Base-by-base conservation (phyloP, 306 rosid species). In the Boehmeria nivea region DNA sequence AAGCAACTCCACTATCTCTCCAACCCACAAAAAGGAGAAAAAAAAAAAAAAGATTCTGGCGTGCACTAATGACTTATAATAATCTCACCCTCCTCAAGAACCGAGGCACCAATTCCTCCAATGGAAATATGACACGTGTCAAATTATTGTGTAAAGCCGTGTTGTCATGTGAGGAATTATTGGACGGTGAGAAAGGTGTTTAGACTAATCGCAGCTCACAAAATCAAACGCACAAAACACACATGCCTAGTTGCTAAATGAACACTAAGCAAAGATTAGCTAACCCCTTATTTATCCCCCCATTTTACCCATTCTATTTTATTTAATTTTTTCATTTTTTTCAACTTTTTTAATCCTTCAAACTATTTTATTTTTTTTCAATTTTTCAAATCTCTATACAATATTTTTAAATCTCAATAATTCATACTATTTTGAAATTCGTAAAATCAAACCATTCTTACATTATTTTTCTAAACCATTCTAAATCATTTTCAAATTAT, bases 141-240 rank as follows among this genome's bases (percentile, higher is more conserved):
- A 33, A 26, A 24, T 57, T 14, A 0, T 59, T 38, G 59, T 79
- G 75, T 67, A 79, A 79, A 79, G 89, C 45, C 69, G 75, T 74
- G 80, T 75, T 64, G 78, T 48, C 83, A 75, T 82, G 89, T 73
- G 87, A 77, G 71, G 52, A 78, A 76, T 81, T 70, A 74, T 77
- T 83, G 89, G 76, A 67, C 43, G 62, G 33, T 78, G 86, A 66
- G 93, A 76, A 83, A 83, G 84, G 44, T 45, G 62, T 65, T 53
- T 39, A 57, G 40, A 77, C 68, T 66, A 72, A 62, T 59, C 52
- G 54, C 31, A 38, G n/a, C 51, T 46, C 45, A 18, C 60, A 34
- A n/a, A 31, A 31, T 31, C 18, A 57, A 22, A 57, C 23, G 24
- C 42, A 52, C 34, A 25, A 8, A 16, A 1, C 24, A 22, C 54